Percentiles rank a stretch among this genome's conserved stretches.
Evolutionary conservation across 768 basidiomycete species (phyloP).

Genomic region (Boletus edulis): DNA sequence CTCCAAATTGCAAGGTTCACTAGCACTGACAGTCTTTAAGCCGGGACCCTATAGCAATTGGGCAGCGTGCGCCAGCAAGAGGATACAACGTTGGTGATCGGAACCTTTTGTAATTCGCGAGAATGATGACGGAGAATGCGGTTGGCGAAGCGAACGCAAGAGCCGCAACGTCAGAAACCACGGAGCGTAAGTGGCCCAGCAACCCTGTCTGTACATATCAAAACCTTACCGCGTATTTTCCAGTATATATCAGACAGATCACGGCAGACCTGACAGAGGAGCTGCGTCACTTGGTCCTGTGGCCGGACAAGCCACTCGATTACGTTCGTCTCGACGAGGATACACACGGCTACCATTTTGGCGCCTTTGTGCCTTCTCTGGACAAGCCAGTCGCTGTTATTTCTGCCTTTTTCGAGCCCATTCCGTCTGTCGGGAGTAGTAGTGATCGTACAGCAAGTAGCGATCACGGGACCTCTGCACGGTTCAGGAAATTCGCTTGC

Average conservation of each 20-base stretch:
- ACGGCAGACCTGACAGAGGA: conserved; percentile 42
- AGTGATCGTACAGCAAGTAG: conserved; percentile 3
- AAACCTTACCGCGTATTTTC: not conserved
- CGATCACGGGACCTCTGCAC: conserved; percentile 25
- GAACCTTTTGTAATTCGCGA: not conserved
- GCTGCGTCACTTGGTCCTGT: conserved; percentile 57
- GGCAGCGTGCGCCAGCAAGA: not conserved
- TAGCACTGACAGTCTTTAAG: no score
- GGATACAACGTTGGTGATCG: not conserved
- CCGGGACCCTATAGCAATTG: not conserved
- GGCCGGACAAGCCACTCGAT: conserved; percentile 49
- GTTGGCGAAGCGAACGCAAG: conserved; percentile 4
- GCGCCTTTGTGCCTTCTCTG: conserved; percentile 45
- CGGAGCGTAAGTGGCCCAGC: conserved; percentile 14
- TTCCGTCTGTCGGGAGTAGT: conserved; percentile 20
- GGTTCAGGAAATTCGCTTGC: conserved; percentile 65
- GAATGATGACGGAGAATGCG: conserved; percentile 3
- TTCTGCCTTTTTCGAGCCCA: conserved; percentile 50
- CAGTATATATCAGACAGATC: conserved; percentile 32
- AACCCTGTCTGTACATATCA: not conserved
- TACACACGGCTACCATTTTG: conserved; percentile 48
- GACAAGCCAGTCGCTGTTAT: conserved; percentile 49
- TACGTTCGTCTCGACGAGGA: conserved; percentile 55
- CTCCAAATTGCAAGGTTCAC: not conserved
- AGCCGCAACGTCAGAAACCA: not conserved